Evolutionary conservation across 2,329 filamentous ascomycete genomes (phyloP), one percentile per base, ranked within the genome.

Genomic region (Macrophomina phaseolina): DNA sequence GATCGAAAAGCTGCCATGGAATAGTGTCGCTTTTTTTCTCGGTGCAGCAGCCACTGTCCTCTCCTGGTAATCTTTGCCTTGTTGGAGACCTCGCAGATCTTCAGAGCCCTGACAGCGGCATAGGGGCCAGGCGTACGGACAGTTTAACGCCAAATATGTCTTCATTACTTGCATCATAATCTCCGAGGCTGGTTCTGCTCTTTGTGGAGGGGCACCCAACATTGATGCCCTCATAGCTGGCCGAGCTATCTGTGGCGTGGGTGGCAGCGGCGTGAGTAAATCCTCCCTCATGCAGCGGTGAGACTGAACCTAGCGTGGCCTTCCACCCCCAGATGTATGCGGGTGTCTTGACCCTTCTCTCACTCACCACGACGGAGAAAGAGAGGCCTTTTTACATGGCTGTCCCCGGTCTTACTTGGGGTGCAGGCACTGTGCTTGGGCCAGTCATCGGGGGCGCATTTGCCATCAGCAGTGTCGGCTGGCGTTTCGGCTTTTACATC

Each of bases 181-280:
- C 4, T 77, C 77, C 67, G 69, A 72, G 65, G 67, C 67, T 12
- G 75, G 72, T 18, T 77, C 72, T 7, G 79, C 80, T 0, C 62
- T 83, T 0, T 84, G 82, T 65, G 83, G 82, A 6, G 62, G 49
- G 40, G 81, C 73, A 0, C 80, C 79, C 0, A 79, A 68, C 34
- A 82, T 83, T 75, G 71, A 80, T 66, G 81, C 81, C 23, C 69
- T 86, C 14, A 86, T 87, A 65, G 68, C 78, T 2, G 79, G 78
- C 6, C 74, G 79, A 60, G 77, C 73, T n/a, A 69, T 78, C 28
- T 73, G 73, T 42, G 79, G 79, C 6, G 65, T 72, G 48, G 74
- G 78, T 14, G 74, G 79, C 3, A 68, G 67, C 1, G 77, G 77
- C 9, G 23, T 23, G 23, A 23, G 23, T 23, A 23, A 23, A 23